phyloP scores from a whole-genome alignment of 192 early-diverging fungal genomes.

The Podochytrium sp. region DNA sequence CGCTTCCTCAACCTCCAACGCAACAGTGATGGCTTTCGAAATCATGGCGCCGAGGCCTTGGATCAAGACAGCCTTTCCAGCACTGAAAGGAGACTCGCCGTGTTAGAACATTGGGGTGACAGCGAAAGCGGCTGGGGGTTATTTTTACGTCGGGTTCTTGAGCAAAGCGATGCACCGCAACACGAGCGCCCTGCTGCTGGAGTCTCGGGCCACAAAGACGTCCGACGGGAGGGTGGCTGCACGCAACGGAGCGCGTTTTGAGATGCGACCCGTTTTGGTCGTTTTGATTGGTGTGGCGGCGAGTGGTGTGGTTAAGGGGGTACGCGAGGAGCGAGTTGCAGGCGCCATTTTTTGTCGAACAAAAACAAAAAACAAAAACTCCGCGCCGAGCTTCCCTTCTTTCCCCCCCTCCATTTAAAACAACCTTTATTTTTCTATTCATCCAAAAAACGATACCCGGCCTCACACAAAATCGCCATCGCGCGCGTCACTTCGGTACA shows the following conservation, averaged over 20 bases:
- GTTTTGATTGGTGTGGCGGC: no score
- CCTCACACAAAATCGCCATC: constrained; percentile 7
- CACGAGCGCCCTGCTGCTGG: neutral
- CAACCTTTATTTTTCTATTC: neutral
- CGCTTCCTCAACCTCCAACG: constrained; percentile 11
- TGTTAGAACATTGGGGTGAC: neutral
- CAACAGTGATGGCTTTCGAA: constrained; percentile 9
- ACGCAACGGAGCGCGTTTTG: neutral
- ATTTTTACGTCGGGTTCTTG: neutral
- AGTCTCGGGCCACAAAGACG: neutral
- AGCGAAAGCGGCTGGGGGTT: neutral
- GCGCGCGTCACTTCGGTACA: neutral
- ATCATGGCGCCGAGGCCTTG: constrained; percentile 18
- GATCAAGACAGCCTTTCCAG: neutral
- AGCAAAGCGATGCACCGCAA: neutral
- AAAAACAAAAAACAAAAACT: no score
- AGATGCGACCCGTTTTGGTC: no score
- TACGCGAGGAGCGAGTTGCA: no score
- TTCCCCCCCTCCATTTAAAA: neutral
- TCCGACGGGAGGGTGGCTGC: neutral
- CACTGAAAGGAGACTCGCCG: neutral
- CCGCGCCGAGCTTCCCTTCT: no score
- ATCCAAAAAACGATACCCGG: no score
- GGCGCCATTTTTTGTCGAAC: no score
- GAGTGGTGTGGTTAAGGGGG: no score